Base-by-base conservation (phyloP, 345 rosid genomes). In the Brassica cretica region DNA sequence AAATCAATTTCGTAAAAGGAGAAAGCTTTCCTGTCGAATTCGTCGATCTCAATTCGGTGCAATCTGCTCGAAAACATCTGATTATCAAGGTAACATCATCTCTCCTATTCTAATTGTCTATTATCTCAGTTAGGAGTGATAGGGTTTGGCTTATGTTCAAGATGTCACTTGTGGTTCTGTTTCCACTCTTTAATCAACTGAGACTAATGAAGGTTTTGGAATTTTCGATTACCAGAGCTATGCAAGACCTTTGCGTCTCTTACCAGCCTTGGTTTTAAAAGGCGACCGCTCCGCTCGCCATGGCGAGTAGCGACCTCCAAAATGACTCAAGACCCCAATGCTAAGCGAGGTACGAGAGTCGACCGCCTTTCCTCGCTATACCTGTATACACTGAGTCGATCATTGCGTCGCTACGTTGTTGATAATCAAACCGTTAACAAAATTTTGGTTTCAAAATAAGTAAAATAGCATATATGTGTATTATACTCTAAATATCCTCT, bases 1-100 rank as follows among this genome's bases (percentile, higher is more conserved):
- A 21, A 7, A 16, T 19, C 69, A 33, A 41, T 16, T 75, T 81
- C 76, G 46, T 44, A 19, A 72, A 56, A 64, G 84, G 18, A 76
- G 66, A 68, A 66, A 44, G 3, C 53, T 70, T 71, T 76, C 68
- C 1, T 59, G 14, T 41, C 81, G 65, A 71, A 59, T 55, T 60
- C 51, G 46, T 71, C 78, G 58, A 12, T 78, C 62, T 63, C 83
- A 58, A 37, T 78, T 64, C 55, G 44, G 80, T 71, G 70, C 51
- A 35, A 60, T 74, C 70, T 76, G 70, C 65, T 82, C 78, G 6
- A 87, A 84, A 66, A 75, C 82, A 75, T 82, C 84, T 65, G 85
- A 83, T 73, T 85, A 80, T 64, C 84, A 84, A 85, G 90, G 90
- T 87, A 80, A 18, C 8, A 19, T 0, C 46, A 51, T 11, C 32